phyloP scores from a whole-genome alignment of 2,329 filamentous ascomycete genomes.

The Alternaria triticina region DNA sequence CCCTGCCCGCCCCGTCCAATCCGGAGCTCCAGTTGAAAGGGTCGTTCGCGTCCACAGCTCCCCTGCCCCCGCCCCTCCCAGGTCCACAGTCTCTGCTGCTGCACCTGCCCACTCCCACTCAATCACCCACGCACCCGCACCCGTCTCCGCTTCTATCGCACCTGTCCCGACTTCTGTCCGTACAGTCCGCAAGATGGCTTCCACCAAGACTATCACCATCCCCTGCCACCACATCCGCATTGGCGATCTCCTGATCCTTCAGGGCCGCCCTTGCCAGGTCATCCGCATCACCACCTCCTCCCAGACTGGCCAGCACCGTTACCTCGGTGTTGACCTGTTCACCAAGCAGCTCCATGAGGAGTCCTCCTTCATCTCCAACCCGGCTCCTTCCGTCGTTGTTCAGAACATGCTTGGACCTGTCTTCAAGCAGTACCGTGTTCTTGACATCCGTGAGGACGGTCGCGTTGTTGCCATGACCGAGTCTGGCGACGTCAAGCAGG shows the following conservation, averaged over 20 bases:
- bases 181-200: constrained; percentile 51
- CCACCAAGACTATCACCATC: constrained; percentile 93
- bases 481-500: constrained; percentile 97
- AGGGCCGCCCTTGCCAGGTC: constrained; percentile 99
- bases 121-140: background rate
- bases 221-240: constrained; percentile 99
- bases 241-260: constrained; percentile 97
- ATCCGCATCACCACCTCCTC: constrained; percentile 99
- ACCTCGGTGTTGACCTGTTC: constrained; percentile 99
- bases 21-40: constrained; percentile 44
- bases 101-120: constrained; percentile 80
- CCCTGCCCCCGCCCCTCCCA: constrained; percentile 42
- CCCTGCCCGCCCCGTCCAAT: constrained; percentile 44
- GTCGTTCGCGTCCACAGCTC: constrained; percentile 50
- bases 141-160: constrained; percentile 26
- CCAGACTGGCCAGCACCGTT: constrained; percentile 98
- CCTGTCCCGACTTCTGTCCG: constrained; percentile 12
- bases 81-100: constrained; percentile 53
- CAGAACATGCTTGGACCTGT: constrained; percentile 99
- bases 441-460: constrained; percentile 89
- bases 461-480: constrained; percentile 96
- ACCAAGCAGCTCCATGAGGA: constrained; percentile 99
- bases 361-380: constrained; percentile 97
- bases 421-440: constrained; percentile 99
- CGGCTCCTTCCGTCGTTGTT: constrained; percentile 92